Base-by-base conservation (phyloP, 2,329 filamentous ascomycete genomes). In the Colletotrichum sp. region DNA sequence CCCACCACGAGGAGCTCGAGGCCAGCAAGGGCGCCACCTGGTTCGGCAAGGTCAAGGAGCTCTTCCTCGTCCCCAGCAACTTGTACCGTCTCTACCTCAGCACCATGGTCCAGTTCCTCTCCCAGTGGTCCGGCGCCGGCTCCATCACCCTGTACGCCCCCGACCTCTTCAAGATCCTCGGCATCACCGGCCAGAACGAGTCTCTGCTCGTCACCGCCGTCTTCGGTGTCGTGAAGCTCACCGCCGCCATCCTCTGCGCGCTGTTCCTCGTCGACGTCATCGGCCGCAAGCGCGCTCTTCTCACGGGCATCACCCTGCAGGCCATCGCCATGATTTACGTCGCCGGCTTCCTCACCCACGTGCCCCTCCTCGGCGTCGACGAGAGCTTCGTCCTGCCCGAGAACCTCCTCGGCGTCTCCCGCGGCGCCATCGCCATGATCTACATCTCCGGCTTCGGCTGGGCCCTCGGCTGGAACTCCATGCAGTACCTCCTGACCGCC, bases 231-330 rank as follows among this genome's bases (percentile, higher is more conserved):
- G 88, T 95, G 79, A 96, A 96, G 81, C 90, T 96, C 71, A 82
- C 91, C 8, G 89, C 93, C 0, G 91, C 93, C 16, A 82, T 96
- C 36, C 78, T 91, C 52, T 96, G 94, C 82, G 94, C 94, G 0
- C 88, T 96, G 68, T 95, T 96, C 89, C 89, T 96, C 10, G 94
- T 96, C 78, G 95, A 96, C 79, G 92, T 94, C 70, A 92, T 96
- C 78, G 95, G 95, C 6, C 92, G 95, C 74, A 96, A 95, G 84
- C 90, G 92, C 9, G 88, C 92, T 1, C 87, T 94, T 1, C 86
- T 93, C 21, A 83, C 89, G 1, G 92, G 92, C 4, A 93, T 93
- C 78, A 86, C 86, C 3, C 85, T 93, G 2, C 92, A 94, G 81
- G 87, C 88, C 18, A 82, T 93, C 12, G 79, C 91, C 16, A 93